Evolutionary conservation across 371 early-diverging fungal genomes (phyloP), one percentile per base, ranked within the genome.

Genomic region (Amoeboaphelidium occidentale): DNA sequence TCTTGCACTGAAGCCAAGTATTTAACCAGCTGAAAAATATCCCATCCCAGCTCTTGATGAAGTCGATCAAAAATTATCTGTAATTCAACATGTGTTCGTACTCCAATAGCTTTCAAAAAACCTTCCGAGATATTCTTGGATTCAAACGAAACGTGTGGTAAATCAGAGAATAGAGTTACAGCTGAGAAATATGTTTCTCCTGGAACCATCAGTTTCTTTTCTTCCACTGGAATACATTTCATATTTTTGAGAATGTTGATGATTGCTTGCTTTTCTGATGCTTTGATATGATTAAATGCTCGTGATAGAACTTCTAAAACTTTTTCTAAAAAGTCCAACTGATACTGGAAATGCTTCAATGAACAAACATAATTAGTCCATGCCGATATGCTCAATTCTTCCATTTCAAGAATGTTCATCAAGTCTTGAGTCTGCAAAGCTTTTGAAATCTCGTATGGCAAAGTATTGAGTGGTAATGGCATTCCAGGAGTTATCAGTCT

Each of bases 11-110:
- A 68, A 0, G 79, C 69, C 4, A 89, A 63, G 51, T 84, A 88
- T 52, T 82, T 84, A 25, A 63, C 69, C 1, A 90, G 65, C 50
- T 84, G 81, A 23, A 76, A 63, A 49, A 84, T 81, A 43, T 85
- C 82, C 88, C 88, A 90, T 43, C 77, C 77, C 22, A 86, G 73
- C 10, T 75, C 76, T 10, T 72, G 72, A 32, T 75, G 70, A 27
- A 89, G 60, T 25, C 87, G 67, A 54, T 80, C 78, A 67, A 90
- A 84, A 4, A 90, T 71, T 50, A 83, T 53, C 57, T 84, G 86
- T 25, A 88, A 57, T 17, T 88, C 84, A 0, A 87, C 83, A 54
- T 83, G 79, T 67, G 82, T 81, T n/a, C 87, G 68, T 4, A 88
- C 80, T 14, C 87, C 87, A n/a, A 90, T 58, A 0, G 64, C 58